Evolutionary conservation across 768 basidiomycete genomes (phyloP), one percentile per base, ranked within the genome.

Genomic region (Lactarius vividus): DNA sequence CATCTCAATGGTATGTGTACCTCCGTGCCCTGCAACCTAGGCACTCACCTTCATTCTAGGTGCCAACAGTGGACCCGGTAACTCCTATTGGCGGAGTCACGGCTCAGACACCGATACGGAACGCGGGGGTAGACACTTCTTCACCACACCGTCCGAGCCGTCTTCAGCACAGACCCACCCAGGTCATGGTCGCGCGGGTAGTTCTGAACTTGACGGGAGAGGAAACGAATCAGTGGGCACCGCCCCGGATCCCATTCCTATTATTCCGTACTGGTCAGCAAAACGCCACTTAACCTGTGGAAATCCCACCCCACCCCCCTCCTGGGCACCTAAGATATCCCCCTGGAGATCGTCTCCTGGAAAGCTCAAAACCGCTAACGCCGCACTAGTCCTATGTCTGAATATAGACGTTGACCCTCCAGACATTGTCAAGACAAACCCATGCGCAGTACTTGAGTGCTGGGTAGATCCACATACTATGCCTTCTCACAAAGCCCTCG

Each of bases 331-430:
- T 16, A 87, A 85, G 72, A 82, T 86, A 65, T 82, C 84, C 63
- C 83, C 88, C 10, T 97, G 95, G 94, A 87, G 94, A 59, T 86
- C 87, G 53, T 82, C 87, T 0, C 89, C 90, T 2, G 88, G 88
- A 66, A 93, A 95, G 74, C 85, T 96, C 61, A 96, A 96, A 77
- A 98, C 95, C 1, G 87, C 89, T 20, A 89, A 93, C 40, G 96
- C 94, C 2, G 89, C 88, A 1, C 81, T 96, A 6, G 90, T 96
- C 10, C 79, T 98, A 62, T 99, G 97, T 73, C 82, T 99, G 23
- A 98, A 98, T 77, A 94, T 98, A 74, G 96, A 96, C 62, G 92
- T 97, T 55, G 96, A 98, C 73, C 97, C 97, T 20, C 97, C 97
- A 67, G 97, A 99, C 73, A 82, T 98, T 60, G 89, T 98, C 78